phyloP scores from a whole-genome alignment of 768 basidiomycete species.

The Panaeolus papilionaceus region DNA sequence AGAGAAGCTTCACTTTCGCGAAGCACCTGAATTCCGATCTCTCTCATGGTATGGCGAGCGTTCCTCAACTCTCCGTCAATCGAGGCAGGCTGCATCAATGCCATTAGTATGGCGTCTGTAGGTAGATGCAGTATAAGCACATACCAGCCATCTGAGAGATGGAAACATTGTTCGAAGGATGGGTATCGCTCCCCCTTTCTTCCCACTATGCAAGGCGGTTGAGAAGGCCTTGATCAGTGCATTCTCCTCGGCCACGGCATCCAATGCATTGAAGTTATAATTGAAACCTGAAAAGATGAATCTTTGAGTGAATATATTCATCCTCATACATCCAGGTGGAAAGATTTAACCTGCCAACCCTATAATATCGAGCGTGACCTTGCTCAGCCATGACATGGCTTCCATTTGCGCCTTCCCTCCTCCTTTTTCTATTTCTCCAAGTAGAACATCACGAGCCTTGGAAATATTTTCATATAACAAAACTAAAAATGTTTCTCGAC shows the following conservation, averaged over 20 bases:
- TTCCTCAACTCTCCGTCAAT: slow-evolving; percentile 33
- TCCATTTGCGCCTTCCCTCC: slow-evolving; percentile 49
- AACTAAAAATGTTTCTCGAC: no score
- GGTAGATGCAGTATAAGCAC: slow-evolving; percentile 3
- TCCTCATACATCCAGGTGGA: neutral
- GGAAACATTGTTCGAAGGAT: slow-evolving; percentile 44
- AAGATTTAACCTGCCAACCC: slow-evolving; percentile 62
- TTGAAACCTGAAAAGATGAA: slow-evolving; percentile 32
- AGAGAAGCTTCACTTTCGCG: slow-evolving; percentile 51
- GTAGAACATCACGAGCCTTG: slow-evolving; percentile 55
- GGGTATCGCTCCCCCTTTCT: slow-evolving; percentile 39
- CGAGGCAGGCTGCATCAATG: slow-evolving; percentile 34
- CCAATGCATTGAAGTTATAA: slow-evolving; percentile 39
- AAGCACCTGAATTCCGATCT: slow-evolving; percentile 56
- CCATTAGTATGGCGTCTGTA: neutral
- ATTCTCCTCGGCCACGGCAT: slow-evolving; percentile 38
- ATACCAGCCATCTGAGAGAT: slow-evolving; percentile 42
- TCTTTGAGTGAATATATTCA: neutral
- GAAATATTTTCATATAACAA: neutral
- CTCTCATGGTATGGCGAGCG: slow-evolving; percentile 47
- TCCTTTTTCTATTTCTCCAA: slow-evolving; percentile 36
- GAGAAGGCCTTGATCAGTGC: slow-evolving; percentile 59
- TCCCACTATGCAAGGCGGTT: slow-evolving; percentile 51
- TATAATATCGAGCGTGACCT: slow-evolving; percentile 77
- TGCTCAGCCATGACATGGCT: slow-evolving; percentile 65